phyloP scores from a whole-genome alignment of 1,284 basidiomycete genomes.

The Cutaneotrichosporon sp. region DNA sequence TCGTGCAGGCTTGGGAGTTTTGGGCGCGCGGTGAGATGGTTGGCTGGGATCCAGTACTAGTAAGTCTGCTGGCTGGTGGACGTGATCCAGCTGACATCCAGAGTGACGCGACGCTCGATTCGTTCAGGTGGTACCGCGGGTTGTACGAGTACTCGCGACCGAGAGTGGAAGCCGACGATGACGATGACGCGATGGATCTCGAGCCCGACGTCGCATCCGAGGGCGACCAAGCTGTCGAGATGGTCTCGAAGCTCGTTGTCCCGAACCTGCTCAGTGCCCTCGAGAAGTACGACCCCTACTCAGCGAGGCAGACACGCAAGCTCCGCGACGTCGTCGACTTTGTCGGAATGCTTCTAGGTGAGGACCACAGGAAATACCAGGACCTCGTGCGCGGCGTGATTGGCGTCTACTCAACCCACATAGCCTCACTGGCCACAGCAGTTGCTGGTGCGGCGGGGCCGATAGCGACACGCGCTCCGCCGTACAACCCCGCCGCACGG shows the following conservation, averaged over 20 bases:
- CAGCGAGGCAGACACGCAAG: conserved; percentile 63
- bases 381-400: conserved; percentile 66
- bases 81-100: conserved; percentile 32
- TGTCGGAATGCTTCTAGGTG: conserved; percentile 71
- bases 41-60: conserved; percentile 83
- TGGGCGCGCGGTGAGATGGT: conserved; percentile 84
- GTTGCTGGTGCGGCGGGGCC: conserved; percentile 43
- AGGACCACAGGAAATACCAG: conserved; percentile 65
- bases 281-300: conserved; percentile 76
- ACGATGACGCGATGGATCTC: conserved; percentile 52
- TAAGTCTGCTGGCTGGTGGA: conserved; percentile 48
- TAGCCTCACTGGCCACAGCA: conserved; percentile 57
- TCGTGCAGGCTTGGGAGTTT: conserved; percentile 93
- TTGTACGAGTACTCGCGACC: conserved; percentile 76
- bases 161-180: conserved; percentile 20
- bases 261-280: conserved; percentile 71
- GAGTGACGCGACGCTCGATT: conserved; percentile 66
- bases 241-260: conserved; percentile 78
- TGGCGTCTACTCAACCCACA: conserved; percentile 61
- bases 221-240: conserved; percentile 81
- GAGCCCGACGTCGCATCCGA: conserved; percentile 69
- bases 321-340: conserved; percentile 76
- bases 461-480: conserved; percentile 53
- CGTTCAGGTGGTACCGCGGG: conserved; percentile 77
- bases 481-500: conserved; percentile 74